These are phyloP conservation scores for Colletotrichum liaoningense DNA, from an alignment of 2,329 filamentous ascomycete species.

Conservation along the genomic window DNA sequence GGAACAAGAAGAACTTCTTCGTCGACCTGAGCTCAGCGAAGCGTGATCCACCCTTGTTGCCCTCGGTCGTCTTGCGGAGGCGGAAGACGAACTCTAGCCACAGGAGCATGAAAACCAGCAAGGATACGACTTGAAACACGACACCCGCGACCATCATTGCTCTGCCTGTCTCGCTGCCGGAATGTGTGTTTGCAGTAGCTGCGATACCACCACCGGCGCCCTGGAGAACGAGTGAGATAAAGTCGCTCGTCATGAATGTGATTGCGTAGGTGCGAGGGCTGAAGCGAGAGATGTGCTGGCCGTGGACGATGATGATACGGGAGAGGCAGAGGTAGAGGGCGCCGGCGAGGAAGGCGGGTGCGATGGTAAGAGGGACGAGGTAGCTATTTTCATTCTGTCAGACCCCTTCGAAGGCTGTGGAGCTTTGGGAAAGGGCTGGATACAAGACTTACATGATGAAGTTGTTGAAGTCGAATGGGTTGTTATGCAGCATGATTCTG, in stretches of 20 bases:
- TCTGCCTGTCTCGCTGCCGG: not conserved
- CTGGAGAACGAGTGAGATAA: constrained; percentile 68
- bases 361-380: constrained; percentile 33
- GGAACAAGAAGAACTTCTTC: not conserved
- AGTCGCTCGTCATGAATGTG: constrained; percentile 69
- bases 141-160: not conserved
- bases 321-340: constrained; percentile 36
- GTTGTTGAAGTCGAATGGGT: constrained; percentile 66
- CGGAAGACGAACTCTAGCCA: not conserved
- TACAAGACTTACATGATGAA: constrained; percentile 51
- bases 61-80: not conserved
- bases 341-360: constrained; percentile 34
- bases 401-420: not conserved
- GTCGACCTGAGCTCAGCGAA: not conserved
- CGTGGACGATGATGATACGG: constrained; percentile 26
- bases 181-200: not conserved
- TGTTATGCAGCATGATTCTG: constrained; percentile 65
- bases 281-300: constrained; percentile 7
- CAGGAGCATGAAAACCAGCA: not conserved
- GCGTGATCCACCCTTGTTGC: not conserved
- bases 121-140: not conserved
- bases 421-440: no score
- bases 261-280: constrained; percentile 56
- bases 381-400: not conserved
- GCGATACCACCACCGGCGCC: constrained; percentile 66